Conservation (phyloP, 108 stramenopile genomes). For the Conticribra guillardii region DNA sequence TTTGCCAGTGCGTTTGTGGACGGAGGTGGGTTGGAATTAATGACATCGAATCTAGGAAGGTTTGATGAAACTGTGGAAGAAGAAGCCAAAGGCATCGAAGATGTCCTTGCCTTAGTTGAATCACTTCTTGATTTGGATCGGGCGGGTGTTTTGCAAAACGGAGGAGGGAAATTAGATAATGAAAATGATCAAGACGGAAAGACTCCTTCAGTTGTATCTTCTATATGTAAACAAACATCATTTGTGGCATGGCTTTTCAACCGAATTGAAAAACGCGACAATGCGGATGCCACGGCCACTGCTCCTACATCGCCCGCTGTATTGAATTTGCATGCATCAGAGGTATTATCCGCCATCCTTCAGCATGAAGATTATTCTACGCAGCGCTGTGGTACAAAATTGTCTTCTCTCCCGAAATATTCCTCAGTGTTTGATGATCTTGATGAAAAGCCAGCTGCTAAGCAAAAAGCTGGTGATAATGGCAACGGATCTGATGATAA, state of each 20-base stretch:
- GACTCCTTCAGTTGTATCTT: constrained; percentile 46
- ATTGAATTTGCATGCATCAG: constrained; percentile 45
- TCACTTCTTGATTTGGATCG: constrained; percentile 71
- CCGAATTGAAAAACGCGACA: constrained; percentile 38
- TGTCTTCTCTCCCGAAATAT: constrained; percentile 25
- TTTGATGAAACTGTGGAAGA: constrained; percentile 53
- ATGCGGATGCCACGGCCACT: neutral
- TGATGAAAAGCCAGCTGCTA: constrained; percentile 23
- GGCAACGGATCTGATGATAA: constrained; percentile 11
- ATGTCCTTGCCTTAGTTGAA: constrained; percentile 67
- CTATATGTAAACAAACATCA: constrained; percentile 54
- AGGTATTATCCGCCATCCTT: constrained; percentile 64
- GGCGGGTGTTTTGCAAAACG: constrained; percentile 22
- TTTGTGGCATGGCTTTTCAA: constrained; percentile 72
- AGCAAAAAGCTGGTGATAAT: neutral
- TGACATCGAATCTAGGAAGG: constrained; percentile 36
- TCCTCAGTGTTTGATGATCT: constrained; percentile 27
- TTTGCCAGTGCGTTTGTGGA: constrained; percentile 30
- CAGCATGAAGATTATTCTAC: constrained; percentile 64
- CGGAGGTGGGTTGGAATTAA: constrained; percentile 34
- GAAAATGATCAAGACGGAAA: constrained; percentile 5
- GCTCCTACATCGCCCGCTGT: constrained; percentile 27
- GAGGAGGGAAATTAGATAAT: neutral
- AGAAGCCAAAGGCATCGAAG: constrained; percentile 64
- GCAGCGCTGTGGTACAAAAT: constrained; percentile 27